Evolutionary conservation across 129 eudicot species (phyloP).

Genomic region (Helianthus tuberosus): DNA sequence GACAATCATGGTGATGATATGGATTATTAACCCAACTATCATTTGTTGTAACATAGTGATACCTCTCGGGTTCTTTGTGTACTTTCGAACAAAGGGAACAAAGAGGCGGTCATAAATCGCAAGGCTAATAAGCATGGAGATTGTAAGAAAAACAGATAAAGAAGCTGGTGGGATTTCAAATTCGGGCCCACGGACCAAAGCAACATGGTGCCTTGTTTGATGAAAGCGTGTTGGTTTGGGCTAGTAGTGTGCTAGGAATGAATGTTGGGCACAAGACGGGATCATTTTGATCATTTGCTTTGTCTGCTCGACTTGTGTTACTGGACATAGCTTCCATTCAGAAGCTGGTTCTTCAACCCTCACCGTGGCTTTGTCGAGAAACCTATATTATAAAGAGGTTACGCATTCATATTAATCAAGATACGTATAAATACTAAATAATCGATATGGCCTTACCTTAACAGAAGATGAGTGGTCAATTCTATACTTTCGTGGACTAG

Average conservation of each 20-base stretch:
- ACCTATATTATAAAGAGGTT: conserved; percentile 18
- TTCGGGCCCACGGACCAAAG: conserved; percentile 52
- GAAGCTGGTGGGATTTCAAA: conserved; percentile 69
- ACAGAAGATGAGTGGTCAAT: too few relatives aligned
- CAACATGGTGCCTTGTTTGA: conserved; percentile 67
- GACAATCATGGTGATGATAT: conserved; percentile 38
- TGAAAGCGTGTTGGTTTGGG: conserved; percentile 55
- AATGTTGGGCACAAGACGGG: conserved; percentile 44
- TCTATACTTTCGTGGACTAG: too few relatives aligned
- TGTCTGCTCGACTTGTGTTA: conserved; percentile 72
- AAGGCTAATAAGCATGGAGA: conserved; percentile 55
- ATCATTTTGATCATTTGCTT: conserved; percentile 67
- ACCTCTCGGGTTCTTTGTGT: conserved; percentile 69
- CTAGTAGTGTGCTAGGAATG: conserved; percentile 46
- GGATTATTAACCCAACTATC: conserved; percentile 57
- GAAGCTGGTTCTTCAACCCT: conserved; percentile 21
- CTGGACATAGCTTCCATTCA: conserved; percentile 49
- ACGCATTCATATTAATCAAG: too few relatives aligned
- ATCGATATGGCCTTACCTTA: too few relatives aligned
- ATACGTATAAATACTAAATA: too few relatives aligned
- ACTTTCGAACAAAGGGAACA: conserved; percentile 40
- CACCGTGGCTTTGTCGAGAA: conserved; percentile 62
- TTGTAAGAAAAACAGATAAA: conserved; percentile 53
- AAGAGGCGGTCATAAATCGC: conserved; percentile 52
- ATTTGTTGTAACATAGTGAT: conserved; percentile 67